Evolutionary conservation across 2,329 filamentous ascomycete species (phyloP).

Genomic region (Fulvia fulva): DNA sequence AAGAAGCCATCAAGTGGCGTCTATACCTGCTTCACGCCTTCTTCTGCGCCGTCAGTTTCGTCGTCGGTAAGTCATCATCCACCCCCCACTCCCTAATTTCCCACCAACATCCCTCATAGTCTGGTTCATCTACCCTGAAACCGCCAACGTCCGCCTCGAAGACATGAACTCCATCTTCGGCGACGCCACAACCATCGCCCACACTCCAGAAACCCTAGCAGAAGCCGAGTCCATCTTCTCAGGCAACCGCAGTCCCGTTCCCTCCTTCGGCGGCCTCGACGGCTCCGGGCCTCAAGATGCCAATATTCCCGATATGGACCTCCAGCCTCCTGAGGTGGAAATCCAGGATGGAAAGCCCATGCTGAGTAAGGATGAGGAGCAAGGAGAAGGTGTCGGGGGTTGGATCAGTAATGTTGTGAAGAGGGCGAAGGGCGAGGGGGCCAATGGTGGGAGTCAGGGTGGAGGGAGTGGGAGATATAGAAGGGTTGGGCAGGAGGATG

Average conservation of each 20-base stretch:
- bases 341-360: constrained; percentile 49
- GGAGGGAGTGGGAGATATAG: constrained; percentile 45
- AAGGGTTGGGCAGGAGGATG: constrained; percentile 44
- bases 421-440: constrained; percentile 44
- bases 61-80: constrained; percentile 73
- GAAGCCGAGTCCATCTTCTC: constrained; percentile 81
- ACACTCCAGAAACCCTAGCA: constrained; percentile 70
- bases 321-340: constrained; percentile 68
- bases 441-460: constrained; percentile 27
- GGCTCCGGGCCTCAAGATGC: constrained; percentile 35
- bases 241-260: constrained; percentile 67
- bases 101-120: constrained; percentile 51
- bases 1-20: constrained; percentile 89
- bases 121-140: constrained; percentile 96
- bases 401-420: constrained; percentile 66
- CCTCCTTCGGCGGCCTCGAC: constrained; percentile 62
- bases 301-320: constrained; percentile 74
- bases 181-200: constrained; percentile 79
- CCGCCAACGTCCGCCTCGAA: constrained; percentile 88
- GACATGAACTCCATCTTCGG: constrained; percentile 96
- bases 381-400: constrained; percentile 58
- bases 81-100: too few species aligned
- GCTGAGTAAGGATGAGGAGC: constrained; percentile 35
- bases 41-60: constrained; percentile 91
- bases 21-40: constrained; percentile 94